phyloP scores from a whole-genome alignment of 768 basidiomycete genomes.

The Boletus sp. region DNA sequence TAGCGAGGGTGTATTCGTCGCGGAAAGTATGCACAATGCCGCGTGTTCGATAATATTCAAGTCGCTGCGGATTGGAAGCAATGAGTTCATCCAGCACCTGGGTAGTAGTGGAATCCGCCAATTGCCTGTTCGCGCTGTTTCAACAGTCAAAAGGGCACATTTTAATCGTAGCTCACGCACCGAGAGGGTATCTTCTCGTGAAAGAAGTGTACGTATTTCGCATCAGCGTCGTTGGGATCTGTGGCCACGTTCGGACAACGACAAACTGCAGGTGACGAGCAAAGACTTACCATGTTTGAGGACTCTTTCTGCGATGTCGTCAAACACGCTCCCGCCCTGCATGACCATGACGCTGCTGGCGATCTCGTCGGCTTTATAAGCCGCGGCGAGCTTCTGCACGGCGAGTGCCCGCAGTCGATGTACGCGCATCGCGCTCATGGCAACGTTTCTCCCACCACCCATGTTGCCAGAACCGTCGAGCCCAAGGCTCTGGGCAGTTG shows the following conservation, averaged over 20 bases:
- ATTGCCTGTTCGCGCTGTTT: slow-evolving; percentile 52
- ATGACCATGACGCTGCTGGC: slow-evolving; percentile 93
- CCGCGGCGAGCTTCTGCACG: slow-evolving; percentile 82
- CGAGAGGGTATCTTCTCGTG: slow-evolving; percentile 94
- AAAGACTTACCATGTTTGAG: slow-evolving; percentile 57
- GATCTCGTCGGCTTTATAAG: slow-evolving; percentile 86
- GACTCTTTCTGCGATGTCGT: slow-evolving; percentile 88
- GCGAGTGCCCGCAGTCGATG: slow-evolving; percentile 79
- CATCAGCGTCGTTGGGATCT: slow-evolving; percentile 79
- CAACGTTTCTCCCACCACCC: slow-evolving; percentile 65
- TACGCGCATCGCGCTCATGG: slow-evolving; percentile 83
- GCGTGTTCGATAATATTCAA: slow-evolving; percentile 87
- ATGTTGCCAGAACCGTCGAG: slow-evolving; percentile 55
- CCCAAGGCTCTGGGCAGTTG: slow-evolving; percentile 59
- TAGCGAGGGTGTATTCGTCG: slow-evolving; percentile 73
- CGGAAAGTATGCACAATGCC: slow-evolving; percentile 89
- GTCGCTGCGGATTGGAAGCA: slow-evolving; percentile 63
- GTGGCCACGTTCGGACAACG: background rate
- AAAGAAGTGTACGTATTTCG: slow-evolving; percentile 90
- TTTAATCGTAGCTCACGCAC: slow-evolving; percentile 41
- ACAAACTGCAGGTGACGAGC: background rate
- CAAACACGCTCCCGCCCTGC: slow-evolving; percentile 91
- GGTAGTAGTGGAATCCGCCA: slow-evolving; percentile 82
- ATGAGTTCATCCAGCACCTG: slow-evolving; percentile 80
- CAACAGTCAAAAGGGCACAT: slow-evolving; percentile 15